Conservation (phyloP, 805 yeast species). For the Ogataea zsoltii region DNA sequence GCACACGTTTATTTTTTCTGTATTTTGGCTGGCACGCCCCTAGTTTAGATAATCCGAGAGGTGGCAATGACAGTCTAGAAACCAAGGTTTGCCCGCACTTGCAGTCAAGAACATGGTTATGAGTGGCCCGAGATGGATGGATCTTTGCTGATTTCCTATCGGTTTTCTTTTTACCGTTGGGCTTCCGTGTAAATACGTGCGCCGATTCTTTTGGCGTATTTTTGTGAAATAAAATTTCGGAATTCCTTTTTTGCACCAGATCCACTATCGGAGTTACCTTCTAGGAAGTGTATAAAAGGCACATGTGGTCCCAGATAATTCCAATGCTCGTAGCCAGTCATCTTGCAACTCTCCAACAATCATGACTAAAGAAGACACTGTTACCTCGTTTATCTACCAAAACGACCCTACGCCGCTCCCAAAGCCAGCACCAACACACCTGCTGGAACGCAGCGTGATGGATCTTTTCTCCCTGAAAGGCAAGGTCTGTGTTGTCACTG, state of each 20-base stretch:
- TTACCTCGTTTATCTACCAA: conserved; percentile 26
- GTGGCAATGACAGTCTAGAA: too few relatives aligned
- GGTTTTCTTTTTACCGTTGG: too few relatives aligned
- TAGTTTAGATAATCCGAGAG: too few relatives aligned
- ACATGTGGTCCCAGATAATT: background rate
- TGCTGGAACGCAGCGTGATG: conserved; percentile 21
- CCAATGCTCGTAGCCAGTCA: too few relatives aligned
- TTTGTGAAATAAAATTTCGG: too few relatives aligned
- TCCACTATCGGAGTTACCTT: too few relatives aligned
- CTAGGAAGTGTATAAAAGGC: background rate
- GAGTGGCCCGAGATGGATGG: too few relatives aligned
- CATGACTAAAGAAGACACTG: conserved; percentile 27
- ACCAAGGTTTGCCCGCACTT: too few relatives aligned
- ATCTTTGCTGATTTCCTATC: too few relatives aligned
- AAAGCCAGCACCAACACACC: conserved; percentile 27
- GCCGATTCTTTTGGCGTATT: background rate
- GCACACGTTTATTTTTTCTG: too few relatives aligned
- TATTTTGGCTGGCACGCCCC: too few relatives aligned
- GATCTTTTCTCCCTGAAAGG: conserved; percentile 80
- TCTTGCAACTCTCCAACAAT: background rate
- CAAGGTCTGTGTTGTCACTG: conserved; percentile 82
- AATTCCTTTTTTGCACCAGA: conserved; percentile 1
- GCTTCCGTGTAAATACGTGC: background rate
- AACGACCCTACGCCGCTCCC: conserved; percentile 30
- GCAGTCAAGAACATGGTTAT: too few relatives aligned